These are phyloP conservation scores for Lepidium aucheri DNA, from an alignment of 345 rosid genomes.

Conservation along the genomic window DNA sequence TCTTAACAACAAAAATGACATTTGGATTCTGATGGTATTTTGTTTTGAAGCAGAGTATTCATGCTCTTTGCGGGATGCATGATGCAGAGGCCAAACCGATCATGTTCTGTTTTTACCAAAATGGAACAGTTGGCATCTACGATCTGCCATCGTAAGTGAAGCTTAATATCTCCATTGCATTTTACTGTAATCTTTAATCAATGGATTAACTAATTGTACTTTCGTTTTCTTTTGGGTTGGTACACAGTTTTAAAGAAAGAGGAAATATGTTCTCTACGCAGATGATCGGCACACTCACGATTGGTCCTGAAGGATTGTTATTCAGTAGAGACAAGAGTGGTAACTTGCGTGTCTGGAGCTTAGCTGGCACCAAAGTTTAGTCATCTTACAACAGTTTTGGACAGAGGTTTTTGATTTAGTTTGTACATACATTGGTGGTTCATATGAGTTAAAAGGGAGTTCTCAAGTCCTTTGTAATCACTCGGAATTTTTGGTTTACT, in stretches of 20 bases:
- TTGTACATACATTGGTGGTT: not conserved
- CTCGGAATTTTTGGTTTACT: too few species aligned
- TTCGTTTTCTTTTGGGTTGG: not conserved
- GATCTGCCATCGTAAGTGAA: constrained; percentile 45
- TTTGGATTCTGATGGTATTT: not conserved
- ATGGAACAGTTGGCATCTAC: constrained; percentile 28
- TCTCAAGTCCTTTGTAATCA: too few species aligned
- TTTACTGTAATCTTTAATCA: not conserved
- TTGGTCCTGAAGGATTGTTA: constrained; percentile 35
- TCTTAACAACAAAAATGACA: not conserved
- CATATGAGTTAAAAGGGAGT: not conserved
- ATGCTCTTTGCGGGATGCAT: constrained; percentile 31
- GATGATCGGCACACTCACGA: constrained; percentile 27
- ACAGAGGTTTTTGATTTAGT: not conserved
- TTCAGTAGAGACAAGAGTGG: constrained; percentile 52
- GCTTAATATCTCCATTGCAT: not conserved
- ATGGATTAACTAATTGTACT: not conserved
- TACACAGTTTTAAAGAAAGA: constrained; percentile 29
- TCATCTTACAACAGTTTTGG: not conserved
- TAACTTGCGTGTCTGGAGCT: constrained; percentile 22
- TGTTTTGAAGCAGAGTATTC: constrained; percentile 28
- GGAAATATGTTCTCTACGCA: constrained; percentile 38
- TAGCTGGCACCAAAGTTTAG: constrained; percentile 12
- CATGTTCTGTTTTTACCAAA: constrained; percentile 34
- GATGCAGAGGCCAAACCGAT: constrained; percentile 41